Evolutionary conservation across 1,284 basidiomycete genomes (phyloP).

Genomic region (Phellopilus nigrolimitatus): DNA sequence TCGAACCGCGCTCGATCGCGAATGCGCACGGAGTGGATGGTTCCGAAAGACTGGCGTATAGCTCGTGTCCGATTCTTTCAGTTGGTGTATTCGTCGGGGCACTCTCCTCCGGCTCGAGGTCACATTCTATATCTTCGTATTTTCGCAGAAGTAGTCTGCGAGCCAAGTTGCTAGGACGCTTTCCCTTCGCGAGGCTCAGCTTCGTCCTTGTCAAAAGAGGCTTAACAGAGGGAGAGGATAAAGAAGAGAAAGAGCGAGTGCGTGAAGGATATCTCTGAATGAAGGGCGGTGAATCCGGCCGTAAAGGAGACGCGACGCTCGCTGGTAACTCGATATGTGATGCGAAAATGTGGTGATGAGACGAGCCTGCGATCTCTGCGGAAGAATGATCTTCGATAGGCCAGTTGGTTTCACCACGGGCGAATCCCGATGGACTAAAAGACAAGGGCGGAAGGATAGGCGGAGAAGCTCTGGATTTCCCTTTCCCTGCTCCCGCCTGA

Average conservation of each 20-base stretch:
- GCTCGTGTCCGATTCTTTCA: neutral
- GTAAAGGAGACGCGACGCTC: conserved; percentile 15
- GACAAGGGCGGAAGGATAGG: conserved; percentile 60
- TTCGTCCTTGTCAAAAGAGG: conserved; percentile 44
- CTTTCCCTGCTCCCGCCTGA: conserved; percentile 48
- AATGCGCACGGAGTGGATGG: conserved; percentile 13
- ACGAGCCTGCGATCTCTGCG: neutral
- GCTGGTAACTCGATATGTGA: conserved; percentile 2
- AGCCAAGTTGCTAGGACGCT: conserved; percentile 45
- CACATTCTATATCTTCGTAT: conserved; percentile 25
- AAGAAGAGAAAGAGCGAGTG: conserved; percentile 52
- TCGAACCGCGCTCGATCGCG: neutral
- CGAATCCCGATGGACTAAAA: conserved; percentile 50
- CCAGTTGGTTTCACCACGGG: conserved; percentile 40
- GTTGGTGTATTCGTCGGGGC: conserved; percentile 11
- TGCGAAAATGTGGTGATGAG: neutral
- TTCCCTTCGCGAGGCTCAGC: conserved; percentile 40
- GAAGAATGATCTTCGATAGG: conserved; percentile 22
- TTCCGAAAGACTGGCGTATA: conserved; percentile 15
- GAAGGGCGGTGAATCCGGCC: conserved; percentile 19
- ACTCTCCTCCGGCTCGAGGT: conserved; percentile 2
- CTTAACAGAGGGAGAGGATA: conserved; percentile 41
- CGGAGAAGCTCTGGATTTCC: conserved; percentile 34
- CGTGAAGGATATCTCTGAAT: conserved; percentile 36
- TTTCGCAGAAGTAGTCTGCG: conserved; percentile 51